Evolutionary conservation across 768 basidiomycete genomes (phyloP), one percentile per base, ranked within the genome.

Genomic region (Panus rudis): DNA sequence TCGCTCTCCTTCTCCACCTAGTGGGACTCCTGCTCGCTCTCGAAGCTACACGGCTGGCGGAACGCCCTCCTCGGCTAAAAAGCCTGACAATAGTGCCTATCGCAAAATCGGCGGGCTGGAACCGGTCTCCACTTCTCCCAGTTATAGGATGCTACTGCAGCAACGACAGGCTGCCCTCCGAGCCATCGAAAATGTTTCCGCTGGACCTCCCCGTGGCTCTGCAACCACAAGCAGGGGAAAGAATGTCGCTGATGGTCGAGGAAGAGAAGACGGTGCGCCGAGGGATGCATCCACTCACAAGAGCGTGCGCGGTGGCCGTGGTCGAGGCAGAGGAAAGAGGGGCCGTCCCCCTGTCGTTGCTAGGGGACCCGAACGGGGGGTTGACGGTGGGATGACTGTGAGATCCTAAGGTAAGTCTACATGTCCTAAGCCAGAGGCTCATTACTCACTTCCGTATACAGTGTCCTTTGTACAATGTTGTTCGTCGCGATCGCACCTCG

Each of bases 361-460:
- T 17, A 35, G 52, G 16, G 47, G 51, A 5, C 45, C 50, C 14
- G 52, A 53, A 30, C 33, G 33, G 26, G n/a, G 55, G n/a, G 48
- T 53, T 16, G 52, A 60, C 34, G 58, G 58, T n/a, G 55, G 58
- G 14, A 44, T 60, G 42, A 52, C 54, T 42, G 58, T 60, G 13
- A 52, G 50, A 31, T 57, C 56, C 14, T 60, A 42, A 57, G 25
- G 28, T 37, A 16, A 24, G 21, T 17, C 17, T 39, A 13, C 32
- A 17, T 5, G 25, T 37, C n/a, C n/a, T n/a, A n/a, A n/a, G n/a
- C n/a, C n/a, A n/a, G n/a, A n/a, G n/a, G n/a, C n/a, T n/a, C n/a
- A n/a, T n/a, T n/a, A n/a, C n/a, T n/a, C n/a, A n/a, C n/a, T n/a
- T n/a, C n/a, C n/a, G n/a, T n/a, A n/a, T n/a, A n/a, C n/a, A n/a